phyloP scores from a whole-genome alignment of 139 green algal species.

The Ettlia oleoabundans region DNA sequence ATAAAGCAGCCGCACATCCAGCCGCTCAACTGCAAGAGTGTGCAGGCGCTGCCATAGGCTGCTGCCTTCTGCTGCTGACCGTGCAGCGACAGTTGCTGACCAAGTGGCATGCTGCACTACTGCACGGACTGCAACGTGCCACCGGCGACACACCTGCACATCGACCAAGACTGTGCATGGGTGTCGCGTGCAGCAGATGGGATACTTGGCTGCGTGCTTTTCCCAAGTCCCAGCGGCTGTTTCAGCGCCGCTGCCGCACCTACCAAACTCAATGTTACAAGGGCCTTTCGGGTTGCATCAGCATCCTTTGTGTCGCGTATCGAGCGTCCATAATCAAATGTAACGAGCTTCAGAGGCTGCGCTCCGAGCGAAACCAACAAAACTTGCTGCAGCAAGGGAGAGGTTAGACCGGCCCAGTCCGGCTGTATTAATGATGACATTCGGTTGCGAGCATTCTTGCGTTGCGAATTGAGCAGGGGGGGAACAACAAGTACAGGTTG shows the following conservation, averaged over 20 bases:
- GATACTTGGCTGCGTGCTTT: neutral
- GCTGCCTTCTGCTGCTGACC: neutral
- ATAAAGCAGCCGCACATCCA: neutral
- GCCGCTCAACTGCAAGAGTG: neutral
- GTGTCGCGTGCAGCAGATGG: neutral
- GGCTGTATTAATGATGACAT: neutral
- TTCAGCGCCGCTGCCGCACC: neutral
- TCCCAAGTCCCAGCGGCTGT: neutral
- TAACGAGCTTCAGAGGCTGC: no score
- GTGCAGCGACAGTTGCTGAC: neutral
- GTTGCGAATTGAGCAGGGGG: neutral
- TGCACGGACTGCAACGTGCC: neutral
- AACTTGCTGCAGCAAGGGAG: neutral
- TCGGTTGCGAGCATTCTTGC: neutral
- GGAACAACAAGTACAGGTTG: no score
- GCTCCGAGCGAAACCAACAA: neutral
- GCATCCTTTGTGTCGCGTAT: no score
- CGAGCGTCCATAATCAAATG: no score
- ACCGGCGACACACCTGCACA: neutral
- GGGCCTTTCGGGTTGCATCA: neutral
- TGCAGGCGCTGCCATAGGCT: neutral
- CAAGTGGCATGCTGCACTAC: neutral
- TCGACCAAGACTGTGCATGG: neutral
- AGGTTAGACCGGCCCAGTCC: conserved; percentile 8
- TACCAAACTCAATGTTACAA: neutral